phyloP scores from a whole-genome alignment of 371 early-diverging fungal genomes.

The Zancudomyces culisetae region DNA sequence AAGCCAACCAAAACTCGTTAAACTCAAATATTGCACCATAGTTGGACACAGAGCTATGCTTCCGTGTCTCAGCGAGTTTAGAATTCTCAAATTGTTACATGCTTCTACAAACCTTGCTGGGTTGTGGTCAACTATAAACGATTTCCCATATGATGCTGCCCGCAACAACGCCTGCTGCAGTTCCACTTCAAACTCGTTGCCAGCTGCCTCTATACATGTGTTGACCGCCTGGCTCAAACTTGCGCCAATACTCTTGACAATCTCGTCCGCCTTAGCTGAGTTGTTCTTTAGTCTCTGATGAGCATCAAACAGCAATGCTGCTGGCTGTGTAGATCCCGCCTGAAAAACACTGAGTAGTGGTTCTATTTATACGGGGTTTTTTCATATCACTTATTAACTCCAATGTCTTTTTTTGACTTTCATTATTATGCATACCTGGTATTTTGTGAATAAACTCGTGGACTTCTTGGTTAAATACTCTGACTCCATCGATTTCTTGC shows the following conservation, averaged over 20 bases:
- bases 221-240: slow-evolving; percentile 76
- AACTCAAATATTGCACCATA: slow-evolving; percentile 51
- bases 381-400: background rate
- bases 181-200: slow-evolving; percentile 53
- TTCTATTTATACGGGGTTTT: slow-evolving; percentile 31
- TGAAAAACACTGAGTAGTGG: slow-evolving; percentile 68
- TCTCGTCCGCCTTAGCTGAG: slow-evolving; percentile 80
- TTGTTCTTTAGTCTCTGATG: slow-evolving; percentile 57
- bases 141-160: slow-evolving; percentile 91
- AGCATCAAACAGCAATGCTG: slow-evolving; percentile 88
- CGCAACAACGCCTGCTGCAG: slow-evolving; percentile 58
- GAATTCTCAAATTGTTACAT: slow-evolving; percentile 63
- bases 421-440: background rate
- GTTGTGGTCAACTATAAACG: slow-evolving; percentile 66
- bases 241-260: slow-evolving; percentile 62
- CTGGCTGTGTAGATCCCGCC: slow-evolving; percentile 83
- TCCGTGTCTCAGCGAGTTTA: slow-evolving; percentile 68
- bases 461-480: slow-evolving; percentile 60
- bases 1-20: slow-evolving; percentile 58
- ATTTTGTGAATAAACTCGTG: slow-evolving; percentile 79
- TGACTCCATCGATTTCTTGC: slow-evolving; percentile 82
- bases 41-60: slow-evolving; percentile 81
- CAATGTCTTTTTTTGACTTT: background rate
- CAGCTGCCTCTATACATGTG: slow-evolving; percentile 84
- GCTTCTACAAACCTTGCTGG: slow-evolving; percentile 70